Percentiles rank a stretch among this genome's conserved stretches.
Evolutionary conservation across 2,329 filamentous ascomycete species (phyloP).

Genomic region (Scopulariopsis brevicaulis): DNA sequence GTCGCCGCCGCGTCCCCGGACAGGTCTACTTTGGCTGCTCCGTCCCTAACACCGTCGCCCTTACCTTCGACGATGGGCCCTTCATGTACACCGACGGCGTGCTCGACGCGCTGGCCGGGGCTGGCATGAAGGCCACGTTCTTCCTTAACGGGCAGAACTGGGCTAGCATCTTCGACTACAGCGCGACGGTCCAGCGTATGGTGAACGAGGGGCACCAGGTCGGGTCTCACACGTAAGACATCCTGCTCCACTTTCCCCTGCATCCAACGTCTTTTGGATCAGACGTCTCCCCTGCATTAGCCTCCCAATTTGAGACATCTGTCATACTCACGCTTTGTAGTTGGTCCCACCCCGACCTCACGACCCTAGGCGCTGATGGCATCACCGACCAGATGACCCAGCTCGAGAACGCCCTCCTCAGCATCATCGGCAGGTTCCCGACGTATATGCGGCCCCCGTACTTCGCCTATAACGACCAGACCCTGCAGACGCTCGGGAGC

Average conservation of each 20-base stretch:
- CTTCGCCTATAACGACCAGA: constrained; percentile 25
- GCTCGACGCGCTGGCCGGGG: constrained; percentile 22
- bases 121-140: constrained; percentile 23
- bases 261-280: neutral
- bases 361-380: constrained; percentile 18
- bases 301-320: neutral
- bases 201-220: constrained; percentile 45
- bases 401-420: constrained; percentile 30
- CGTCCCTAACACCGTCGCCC: constrained; percentile 22
- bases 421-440: constrained; percentile 27
- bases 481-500: constrained; percentile 18
- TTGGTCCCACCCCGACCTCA: constrained; percentile 32
- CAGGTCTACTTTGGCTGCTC: constrained; percentile 12
- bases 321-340: constrained; percentile 2
- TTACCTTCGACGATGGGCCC: constrained; percentile 37
- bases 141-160: constrained; percentile 22
- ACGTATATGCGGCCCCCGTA: constrained; percentile 33
- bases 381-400: constrained; percentile 26
- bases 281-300: no score
- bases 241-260: constrained; percentile 8
- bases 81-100: constrained; percentile 26
- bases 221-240: constrained; percentile 34
- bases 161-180: constrained; percentile 14
- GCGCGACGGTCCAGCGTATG: constrained; percentile 27
- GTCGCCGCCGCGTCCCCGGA: neutral